These are phyloP conservation scores for Penicillium thymicola DNA, from an alignment of 2,329 filamentous ascomycete genomes.

Conservation along the genomic window DNA sequence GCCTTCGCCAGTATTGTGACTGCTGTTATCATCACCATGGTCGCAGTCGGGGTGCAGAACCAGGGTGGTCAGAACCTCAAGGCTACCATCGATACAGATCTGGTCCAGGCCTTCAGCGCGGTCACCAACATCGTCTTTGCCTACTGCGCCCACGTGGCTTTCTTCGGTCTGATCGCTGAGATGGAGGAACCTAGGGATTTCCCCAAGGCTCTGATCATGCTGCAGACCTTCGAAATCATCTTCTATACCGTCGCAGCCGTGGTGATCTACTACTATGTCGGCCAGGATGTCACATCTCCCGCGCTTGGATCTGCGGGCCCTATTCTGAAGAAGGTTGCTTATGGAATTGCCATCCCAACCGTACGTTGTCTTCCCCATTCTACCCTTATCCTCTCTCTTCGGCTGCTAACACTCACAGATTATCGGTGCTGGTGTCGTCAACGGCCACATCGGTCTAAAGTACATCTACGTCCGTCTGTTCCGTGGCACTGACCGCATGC, in stretches of 20 bases:
- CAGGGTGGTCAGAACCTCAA: constrained; percentile 38
- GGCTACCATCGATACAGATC: constrained; percentile 41
- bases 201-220: constrained; percentile 59
- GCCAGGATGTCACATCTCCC: constrained; percentile 59
- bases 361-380: constrained; percentile 19
- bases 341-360: constrained; percentile 65
- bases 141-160: constrained; percentile 66
- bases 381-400: neutral
- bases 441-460: constrained; percentile 63
- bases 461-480: constrained; percentile 65
- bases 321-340: constrained; percentile 61
- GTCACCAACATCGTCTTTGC: constrained; percentile 69
- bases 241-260: constrained; percentile 65
- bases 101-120: constrained; percentile 58
- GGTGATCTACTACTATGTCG: constrained; percentile 68
- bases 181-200: constrained; percentile 60
- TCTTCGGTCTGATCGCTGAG: constrained; percentile 65
- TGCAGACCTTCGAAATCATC: constrained; percentile 57
- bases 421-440: constrained; percentile 66
- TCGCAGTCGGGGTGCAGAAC: constrained; percentile 57
- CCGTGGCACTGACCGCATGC: constrained; percentile 54
- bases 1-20: constrained; percentile 62
- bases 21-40: constrained; percentile 66
- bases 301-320: constrained; percentile 61
- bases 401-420: constrained; percentile 41